These are phyloP conservation scores for Davidsoniella eucalypti DNA, from an alignment of 2,329 filamentous ascomycete genomes.

Conservation along the genomic window DNA sequence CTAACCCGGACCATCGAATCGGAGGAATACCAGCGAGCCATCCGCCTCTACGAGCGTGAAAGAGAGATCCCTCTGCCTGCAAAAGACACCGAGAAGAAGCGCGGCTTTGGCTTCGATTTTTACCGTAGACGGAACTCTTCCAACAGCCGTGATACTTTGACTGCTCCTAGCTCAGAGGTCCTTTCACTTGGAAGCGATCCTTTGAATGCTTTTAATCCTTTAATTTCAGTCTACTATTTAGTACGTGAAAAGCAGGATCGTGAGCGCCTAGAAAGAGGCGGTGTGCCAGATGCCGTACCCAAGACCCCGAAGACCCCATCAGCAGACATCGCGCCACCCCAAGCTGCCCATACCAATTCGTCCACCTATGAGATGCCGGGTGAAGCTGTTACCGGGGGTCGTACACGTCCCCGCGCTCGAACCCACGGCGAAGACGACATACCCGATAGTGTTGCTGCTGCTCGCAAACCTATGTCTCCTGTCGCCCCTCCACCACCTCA, in stretches of 20 bases:
- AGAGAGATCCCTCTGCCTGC: slow-evolving; percentile 39
- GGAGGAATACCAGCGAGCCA: slow-evolving; percentile 78
- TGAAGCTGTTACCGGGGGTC: slow-evolving; percentile 69
- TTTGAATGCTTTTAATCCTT: slow-evolving; percentile 79
- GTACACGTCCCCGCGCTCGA: slow-evolving; percentile 68
- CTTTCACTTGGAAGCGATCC: slow-evolving; percentile 72
- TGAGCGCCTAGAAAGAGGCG: slow-evolving; percentile 31
- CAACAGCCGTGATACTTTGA: slow-evolving; percentile 74
- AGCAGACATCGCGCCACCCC: slow-evolving; percentile 63
- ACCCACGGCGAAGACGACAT: slow-evolving; percentile 93
- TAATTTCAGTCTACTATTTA: slow-evolving; percentile 88
- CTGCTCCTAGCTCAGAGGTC: slow-evolving; percentile 69
- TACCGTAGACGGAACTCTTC: slow-evolving; percentile 88
- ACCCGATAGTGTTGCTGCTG: slow-evolving; percentile 39
- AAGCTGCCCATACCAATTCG: slow-evolving; percentile 77
- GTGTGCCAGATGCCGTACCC: background rate
- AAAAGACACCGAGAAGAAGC: slow-evolving; percentile 61
- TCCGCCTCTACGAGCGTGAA: slow-evolving; percentile 54
- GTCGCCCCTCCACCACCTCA: slow-evolving; percentile 26
- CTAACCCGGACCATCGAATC: slow-evolving; percentile 78
- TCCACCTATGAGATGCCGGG: slow-evolving; percentile 75
- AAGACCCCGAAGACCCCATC: slow-evolving; percentile 33
- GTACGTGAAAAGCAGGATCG: slow-evolving; percentile 89
- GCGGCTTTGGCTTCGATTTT: slow-evolving; percentile 84
- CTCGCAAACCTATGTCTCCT: slow-evolving; percentile 10